Evolutionary conservation across 106 monocot genomes (phyloP).

Genomic region (Apostasia shenzhenica): DNA sequence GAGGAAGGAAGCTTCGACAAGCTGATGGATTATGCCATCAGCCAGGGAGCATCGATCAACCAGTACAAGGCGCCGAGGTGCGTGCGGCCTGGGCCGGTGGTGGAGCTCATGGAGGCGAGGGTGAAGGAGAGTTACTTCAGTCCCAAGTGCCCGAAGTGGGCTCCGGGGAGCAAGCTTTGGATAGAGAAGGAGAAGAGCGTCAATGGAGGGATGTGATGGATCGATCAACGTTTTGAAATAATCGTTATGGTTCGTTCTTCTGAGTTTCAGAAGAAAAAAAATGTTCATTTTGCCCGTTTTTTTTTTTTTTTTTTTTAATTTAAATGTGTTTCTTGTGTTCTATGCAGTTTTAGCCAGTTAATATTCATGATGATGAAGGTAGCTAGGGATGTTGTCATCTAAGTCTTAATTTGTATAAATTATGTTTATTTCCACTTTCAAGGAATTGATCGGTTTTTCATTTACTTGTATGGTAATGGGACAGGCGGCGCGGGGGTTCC

Average conservation of each 20-base stretch:
- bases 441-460: too few relatives aligned
- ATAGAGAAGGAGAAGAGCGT: conserved; percentile 13
- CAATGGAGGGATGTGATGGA: not conserved
- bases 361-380: too few relatives aligned
- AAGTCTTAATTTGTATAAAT: too few relatives aligned
- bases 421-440: too few relatives aligned
- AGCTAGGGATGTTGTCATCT: too few relatives aligned
- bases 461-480: too few relatives aligned
- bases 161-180: conserved; percentile 52
- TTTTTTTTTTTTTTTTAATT: not conserved
- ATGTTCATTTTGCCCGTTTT: not conserved
- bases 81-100: conserved; percentile 31
- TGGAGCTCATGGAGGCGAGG: conserved; percentile 54
- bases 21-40: conserved; percentile 77
- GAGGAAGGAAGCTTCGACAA: conserved; percentile 74
- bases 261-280: not conserved
- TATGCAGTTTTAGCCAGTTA: too few relatives aligned
- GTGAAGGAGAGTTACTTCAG: conserved; percentile 54
- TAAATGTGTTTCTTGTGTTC: not conserved
- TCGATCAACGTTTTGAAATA: too few relatives aligned
- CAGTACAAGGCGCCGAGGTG: conserved; percentile 94
- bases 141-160: conserved; percentile 76
- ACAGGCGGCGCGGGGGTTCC: too few relatives aligned
- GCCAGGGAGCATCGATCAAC: conserved; percentile 73
- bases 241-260: not conserved